A percentile compares a stretch with the other conserved stretches of the same genome.
These are phyloP conservation scores for Phytophthora idaei DNA, from an alignment of 352 stramenopile genomes.

Conservation along the genomic window DNA sequence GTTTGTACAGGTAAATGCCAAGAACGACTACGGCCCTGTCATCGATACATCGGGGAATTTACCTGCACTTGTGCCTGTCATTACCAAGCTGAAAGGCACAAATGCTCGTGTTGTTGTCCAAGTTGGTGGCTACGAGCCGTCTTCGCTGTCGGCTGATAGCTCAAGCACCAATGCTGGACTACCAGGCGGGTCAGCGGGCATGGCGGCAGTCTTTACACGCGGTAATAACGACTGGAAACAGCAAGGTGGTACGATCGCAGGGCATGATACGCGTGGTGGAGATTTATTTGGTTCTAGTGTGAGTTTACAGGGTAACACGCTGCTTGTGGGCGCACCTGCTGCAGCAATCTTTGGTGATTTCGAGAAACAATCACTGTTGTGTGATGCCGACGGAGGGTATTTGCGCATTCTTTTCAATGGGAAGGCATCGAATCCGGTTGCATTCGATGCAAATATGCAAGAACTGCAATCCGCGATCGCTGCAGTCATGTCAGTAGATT, in stretches of 20 bases:
- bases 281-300: conserved; percentile 83
- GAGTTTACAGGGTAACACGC: conserved; percentile 50
- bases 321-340: conserved; percentile 69
- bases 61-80: conserved; percentile 64
- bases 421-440: conserved; percentile 55
- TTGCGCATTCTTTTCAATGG: conserved; percentile 70
- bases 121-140: conserved; percentile 55
- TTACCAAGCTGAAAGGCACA: conserved; percentile 56
- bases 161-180: conserved; percentile 55
- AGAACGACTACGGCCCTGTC: conserved; percentile 73
- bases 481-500: conserved; percentile 58
- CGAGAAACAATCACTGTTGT: conserved; percentile 75
- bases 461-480: conserved; percentile 61
- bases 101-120: conserved; percentile 59
- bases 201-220: conserved; percentile 68
- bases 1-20: conserved; percentile 81
- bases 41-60: conserved; percentile 71
- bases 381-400: conserved; percentile 73
- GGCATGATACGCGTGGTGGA: conserved; percentile 58
- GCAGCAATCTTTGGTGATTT: conserved; percentile 75
- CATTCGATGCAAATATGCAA: conserved; percentile 60
- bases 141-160: conserved; percentile 34
- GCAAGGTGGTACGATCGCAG: conserved; percentile 60
- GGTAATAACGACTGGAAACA: conserved; percentile 80
- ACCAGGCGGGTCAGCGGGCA: conserved; percentile 60